These are phyloP conservation scores for Fremontodendron californicum DNA, from an alignment of 345 rosid genomes.

Conservation along the genomic window DNA sequence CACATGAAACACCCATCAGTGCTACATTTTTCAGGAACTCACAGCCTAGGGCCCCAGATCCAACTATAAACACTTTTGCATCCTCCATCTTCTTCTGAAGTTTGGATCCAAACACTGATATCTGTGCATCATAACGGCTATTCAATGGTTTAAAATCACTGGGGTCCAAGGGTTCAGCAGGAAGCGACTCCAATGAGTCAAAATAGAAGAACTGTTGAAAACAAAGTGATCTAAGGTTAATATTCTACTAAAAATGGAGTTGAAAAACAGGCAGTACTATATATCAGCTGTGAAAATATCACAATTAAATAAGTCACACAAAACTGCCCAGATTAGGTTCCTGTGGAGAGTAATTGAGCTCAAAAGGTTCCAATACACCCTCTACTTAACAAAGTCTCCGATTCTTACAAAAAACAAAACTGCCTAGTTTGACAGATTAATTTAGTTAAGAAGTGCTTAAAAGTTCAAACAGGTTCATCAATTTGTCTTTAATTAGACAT, in stretches of 20 bases:
- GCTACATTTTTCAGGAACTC: slow-evolving; percentile 15
- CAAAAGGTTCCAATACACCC: neutral
- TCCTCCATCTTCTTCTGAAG: slow-evolving; percentile 12
- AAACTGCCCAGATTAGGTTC: neutral
- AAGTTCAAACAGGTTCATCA: neutral
- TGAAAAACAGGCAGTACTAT: neutral
- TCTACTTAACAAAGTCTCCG: neutral
- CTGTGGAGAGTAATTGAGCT: neutral
- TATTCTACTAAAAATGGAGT: neutral
- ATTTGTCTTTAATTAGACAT: neutral
- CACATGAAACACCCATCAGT: slow-evolving; percentile 14
- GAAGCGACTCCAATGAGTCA: slow-evolving; percentile 10
- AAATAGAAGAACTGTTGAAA: slow-evolving; percentile 10
- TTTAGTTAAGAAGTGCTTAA: neutral
- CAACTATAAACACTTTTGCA: slow-evolving; percentile 9
- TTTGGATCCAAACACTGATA: slow-evolving; percentile 6
- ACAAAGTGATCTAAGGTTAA: neutral
- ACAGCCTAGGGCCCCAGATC: slow-evolving; percentile 9
- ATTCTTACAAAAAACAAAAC: neutral
- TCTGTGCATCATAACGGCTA: slow-evolving; percentile 8
- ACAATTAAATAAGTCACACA: neutral
- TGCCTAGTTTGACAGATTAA: neutral
- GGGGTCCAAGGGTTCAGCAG: slow-evolving; percentile 1
- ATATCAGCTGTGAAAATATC: neutral
- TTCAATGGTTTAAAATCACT: slow-evolving; percentile 7